phyloP scores from a whole-genome alignment of 257 asterid species.

The Ligustrum vulgare region DNA sequence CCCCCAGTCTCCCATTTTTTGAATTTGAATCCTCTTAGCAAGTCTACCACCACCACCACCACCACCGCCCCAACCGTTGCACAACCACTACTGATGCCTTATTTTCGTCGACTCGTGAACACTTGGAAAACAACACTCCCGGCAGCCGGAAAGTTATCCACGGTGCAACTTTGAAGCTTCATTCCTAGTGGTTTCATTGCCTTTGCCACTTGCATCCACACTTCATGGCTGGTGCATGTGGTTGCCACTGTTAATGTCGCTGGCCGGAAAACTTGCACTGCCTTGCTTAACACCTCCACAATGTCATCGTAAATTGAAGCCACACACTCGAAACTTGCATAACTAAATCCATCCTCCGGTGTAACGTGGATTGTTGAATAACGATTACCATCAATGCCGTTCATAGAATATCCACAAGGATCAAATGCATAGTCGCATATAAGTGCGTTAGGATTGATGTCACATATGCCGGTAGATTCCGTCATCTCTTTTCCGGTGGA shows the following conservation, averaged over 20 bases:
- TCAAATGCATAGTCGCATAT: constrained; percentile 89
- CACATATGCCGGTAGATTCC: constrained; percentile 57
- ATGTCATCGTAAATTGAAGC: constrained; percentile 57
- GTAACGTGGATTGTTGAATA: constrained; percentile 95
- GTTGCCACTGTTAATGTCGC: constrained; percentile 67
- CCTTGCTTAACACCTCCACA: constrained; percentile 47
- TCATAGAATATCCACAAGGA: constrained; percentile 98
- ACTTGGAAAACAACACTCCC: constrained; percentile 74
- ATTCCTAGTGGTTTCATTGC: constrained; percentile 72
- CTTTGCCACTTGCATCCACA: constrained; percentile 56
- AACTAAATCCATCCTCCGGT: constrained; percentile 95
- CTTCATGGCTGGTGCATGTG: constrained; percentile 49
- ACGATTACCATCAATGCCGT: constrained; percentile 68
- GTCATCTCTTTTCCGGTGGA: constrained; percentile 88
- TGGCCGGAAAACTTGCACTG: constrained; percentile 74
- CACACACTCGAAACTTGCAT: constrained; percentile 86
- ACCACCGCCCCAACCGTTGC: background rate
- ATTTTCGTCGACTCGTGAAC: constrained; percentile 54
- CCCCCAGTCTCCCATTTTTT: constrained; percentile 29
- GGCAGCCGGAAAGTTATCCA: constrained; percentile 65
- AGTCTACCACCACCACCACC: constrained; percentile 18
- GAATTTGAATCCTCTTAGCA: constrained; percentile 27
- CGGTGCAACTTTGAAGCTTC: constrained; percentile 68
- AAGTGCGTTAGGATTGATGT: constrained; percentile 52
- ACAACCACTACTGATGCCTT: background rate